Conservation (phyloP, 768 basidiomycete species). For the Hirschioporus abietinus region DNA sequence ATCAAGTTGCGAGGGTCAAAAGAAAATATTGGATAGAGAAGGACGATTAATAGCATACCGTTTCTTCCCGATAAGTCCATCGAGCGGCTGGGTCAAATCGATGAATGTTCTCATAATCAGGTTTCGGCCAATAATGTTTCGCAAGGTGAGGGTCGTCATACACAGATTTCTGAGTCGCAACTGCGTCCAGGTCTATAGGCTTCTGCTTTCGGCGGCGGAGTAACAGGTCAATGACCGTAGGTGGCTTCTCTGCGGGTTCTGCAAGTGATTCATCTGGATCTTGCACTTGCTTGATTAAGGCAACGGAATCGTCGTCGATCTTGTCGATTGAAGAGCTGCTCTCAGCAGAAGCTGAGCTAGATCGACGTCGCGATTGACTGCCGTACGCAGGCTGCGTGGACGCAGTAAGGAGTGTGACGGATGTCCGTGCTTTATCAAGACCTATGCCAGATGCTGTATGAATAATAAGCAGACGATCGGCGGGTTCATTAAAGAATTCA, state of each 20-base stretch:
- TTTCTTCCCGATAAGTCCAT: constrained; percentile 58
- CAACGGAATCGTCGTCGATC: not conserved
- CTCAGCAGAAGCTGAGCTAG: not conserved
- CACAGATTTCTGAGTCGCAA: constrained; percentile 45
- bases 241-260: not conserved
- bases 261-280: not conserved
- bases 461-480: not conserved
- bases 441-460: not conserved
- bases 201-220: constrained; percentile 2
- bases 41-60: constrained; percentile 18
- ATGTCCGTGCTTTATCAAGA: too few species aligned
- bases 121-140: constrained; percentile 43
- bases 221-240: constrained; percentile 8
- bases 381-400: not conserved
- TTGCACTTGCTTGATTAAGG: not conserved
- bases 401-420: not conserved
- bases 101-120: constrained; percentile 48
- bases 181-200: constrained; percentile 27
- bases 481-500: not conserved
- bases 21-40: not conserved
- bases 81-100: constrained; percentile 52
- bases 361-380: not conserved
- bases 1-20: not conserved
- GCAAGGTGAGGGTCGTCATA: constrained; percentile 46
- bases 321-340: not conserved